Percentiles rank a stretch among this genome's conserved stretches.
These are phyloP conservation scores for Phialophora macrospora DNA, from an alignment of 2,329 filamentous ascomycete genomes.

Conservation along the genomic window DNA sequence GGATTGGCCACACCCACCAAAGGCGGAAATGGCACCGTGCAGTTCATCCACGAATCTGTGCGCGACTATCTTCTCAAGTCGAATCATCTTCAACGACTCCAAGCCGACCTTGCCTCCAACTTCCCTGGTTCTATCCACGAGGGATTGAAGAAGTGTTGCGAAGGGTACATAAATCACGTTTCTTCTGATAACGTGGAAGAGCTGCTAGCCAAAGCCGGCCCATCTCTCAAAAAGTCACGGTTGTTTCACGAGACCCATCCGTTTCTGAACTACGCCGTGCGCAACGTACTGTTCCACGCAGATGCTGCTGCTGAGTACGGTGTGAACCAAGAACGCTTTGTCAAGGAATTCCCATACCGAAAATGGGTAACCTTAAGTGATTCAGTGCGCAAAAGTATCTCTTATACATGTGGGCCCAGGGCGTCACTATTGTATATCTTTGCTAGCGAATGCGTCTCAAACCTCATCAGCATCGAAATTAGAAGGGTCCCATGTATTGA, in stretches of 20 bases:
- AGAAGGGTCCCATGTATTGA: no score
- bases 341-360: background rate
- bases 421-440: background rate
- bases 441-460: background rate
- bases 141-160: background rate
- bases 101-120: background rate
- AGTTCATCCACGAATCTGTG: slow-evolving; percentile 5
- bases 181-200: background rate
- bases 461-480: background rate
- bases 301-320: background rate
- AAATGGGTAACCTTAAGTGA: background rate
- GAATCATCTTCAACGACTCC: background rate
- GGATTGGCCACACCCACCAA: background rate
- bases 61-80: background rate
- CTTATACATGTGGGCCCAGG: no score
- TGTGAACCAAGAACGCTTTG: background rate
- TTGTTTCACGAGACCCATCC: background rate
- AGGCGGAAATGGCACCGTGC: background rate
- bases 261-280: background rate
- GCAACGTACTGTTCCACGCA: background rate
- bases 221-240: no score
- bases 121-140: background rate
- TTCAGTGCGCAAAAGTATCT: no score
- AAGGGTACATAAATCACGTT: background rate
- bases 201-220: background rate